phyloP scores from a whole-genome alignment of 2,329 filamentous ascomycete species.

The Fusarium siculi region DNA sequence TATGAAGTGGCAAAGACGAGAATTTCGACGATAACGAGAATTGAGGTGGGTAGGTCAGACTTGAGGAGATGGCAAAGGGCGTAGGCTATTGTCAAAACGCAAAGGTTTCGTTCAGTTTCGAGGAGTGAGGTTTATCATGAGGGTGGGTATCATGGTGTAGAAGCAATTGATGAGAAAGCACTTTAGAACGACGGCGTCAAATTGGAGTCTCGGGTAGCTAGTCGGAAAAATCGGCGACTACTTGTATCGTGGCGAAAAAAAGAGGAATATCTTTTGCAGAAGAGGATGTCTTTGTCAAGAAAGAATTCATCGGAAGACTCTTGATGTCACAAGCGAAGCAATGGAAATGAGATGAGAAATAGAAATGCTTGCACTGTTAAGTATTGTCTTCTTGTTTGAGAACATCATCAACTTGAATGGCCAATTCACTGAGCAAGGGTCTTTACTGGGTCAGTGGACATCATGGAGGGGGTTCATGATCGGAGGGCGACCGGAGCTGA shows the following conservation, averaged over 20 bases:
- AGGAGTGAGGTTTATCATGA: conserved; percentile 54
- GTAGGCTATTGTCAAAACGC: background rate
- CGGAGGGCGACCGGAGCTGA: conserved; percentile 16
- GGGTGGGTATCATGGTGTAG: conserved; percentile 68
- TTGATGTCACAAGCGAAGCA: background rate
- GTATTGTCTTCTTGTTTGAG: background rate
- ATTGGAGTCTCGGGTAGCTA: conserved; percentile 33
- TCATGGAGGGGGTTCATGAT: conserved; percentile 21
- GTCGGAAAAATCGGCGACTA: conserved; percentile 16
- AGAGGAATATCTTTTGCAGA: background rate
- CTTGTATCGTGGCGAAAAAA: conserved; percentile 21
- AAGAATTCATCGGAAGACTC: background rate
- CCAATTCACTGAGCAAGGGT: background rate
- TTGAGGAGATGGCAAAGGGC: background rate
- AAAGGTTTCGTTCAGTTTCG: conserved; percentile 27
- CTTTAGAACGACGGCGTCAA: conserved; percentile 61
- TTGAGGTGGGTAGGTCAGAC: background rate
- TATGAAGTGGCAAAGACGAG: conserved; percentile 24
- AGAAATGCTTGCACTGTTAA: background rate
- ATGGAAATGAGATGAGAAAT: background rate
- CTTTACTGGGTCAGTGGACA: background rate
- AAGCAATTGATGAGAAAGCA: conserved; percentile 50
- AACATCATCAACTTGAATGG: background rate
- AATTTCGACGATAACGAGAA: conserved; percentile 11
- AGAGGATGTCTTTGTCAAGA: background rate